phyloP scores from a whole-genome alignment of 768 basidiomycete species.

The Pleurotus djamor region DNA sequence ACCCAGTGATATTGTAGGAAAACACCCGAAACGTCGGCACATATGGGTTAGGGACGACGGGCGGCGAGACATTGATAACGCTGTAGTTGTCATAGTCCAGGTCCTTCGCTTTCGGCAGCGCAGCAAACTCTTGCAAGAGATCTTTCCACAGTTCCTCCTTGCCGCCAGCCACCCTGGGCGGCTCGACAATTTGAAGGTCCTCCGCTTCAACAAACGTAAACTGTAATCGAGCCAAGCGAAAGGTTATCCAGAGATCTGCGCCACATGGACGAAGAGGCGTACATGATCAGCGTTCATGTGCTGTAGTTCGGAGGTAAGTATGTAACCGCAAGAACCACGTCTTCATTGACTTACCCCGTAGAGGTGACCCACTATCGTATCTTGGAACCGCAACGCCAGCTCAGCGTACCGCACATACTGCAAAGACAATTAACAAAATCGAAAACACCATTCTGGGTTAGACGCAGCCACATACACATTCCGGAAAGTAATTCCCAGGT shows the following conservation, averaged over 20 bases:
- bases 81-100: constrained; percentile 65
- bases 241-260: not conserved
- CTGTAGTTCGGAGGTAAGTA: constrained; percentile 22
- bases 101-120: constrained; percentile 52
- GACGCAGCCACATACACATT: constrained; percentile 60
- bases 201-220: constrained; percentile 55
- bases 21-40: constrained; percentile 79
- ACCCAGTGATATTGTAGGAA: constrained; percentile 71
- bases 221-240: constrained; percentile 25
- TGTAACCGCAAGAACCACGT: no score
- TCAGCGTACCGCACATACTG: constrained; percentile 70
- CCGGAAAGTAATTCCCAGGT: constrained; percentile 75
- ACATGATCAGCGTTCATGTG: constrained; percentile 88
- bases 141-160: constrained; percentile 48
- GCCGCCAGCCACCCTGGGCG: constrained; percentile 1
- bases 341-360: constrained; percentile 55
- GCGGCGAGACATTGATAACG: constrained; percentile 77
- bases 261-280: constrained; percentile 19
- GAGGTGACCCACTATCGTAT: constrained; percentile 84
- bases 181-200: constrained; percentile 44
- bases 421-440: constrained; percentile 3
- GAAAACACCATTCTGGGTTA: not conserved
- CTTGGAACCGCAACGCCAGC: constrained; percentile 79
- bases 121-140: constrained; percentile 63
- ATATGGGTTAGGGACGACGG: constrained; percentile 87